Conservation (phyloP, 805 yeast species). For the Alloascoidea africana region DNA sequence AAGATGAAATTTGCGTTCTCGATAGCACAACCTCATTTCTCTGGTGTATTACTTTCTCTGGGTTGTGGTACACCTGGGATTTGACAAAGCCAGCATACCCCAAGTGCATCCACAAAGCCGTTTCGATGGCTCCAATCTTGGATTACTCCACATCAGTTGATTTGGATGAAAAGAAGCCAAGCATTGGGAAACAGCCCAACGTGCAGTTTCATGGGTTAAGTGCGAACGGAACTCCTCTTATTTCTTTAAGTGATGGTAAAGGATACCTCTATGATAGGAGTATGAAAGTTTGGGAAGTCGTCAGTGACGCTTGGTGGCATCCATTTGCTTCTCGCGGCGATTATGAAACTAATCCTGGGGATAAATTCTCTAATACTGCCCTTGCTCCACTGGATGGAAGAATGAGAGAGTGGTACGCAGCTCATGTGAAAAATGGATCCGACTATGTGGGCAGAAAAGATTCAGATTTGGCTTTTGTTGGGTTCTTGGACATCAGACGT, state of each 20-base stretch:
- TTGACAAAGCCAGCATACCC: slow-evolving; percentile 28
- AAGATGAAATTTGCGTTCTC: slow-evolving; percentile 75
- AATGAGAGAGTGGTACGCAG: too few species aligned
- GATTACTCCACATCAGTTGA: slow-evolving; percentile 56
- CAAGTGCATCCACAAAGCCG: slow-evolving; percentile 35
- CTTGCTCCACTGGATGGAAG: too few species aligned
- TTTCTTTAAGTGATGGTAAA: slow-evolving; percentile 77
- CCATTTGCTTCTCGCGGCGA: background rate
- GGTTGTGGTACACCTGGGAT: slow-evolving; percentile 84
- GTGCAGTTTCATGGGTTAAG: slow-evolving; percentile 77
- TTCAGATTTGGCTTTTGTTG: too few species aligned
- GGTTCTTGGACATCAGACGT: too few species aligned
- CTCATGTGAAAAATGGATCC: too few species aligned
- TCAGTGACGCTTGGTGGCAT: slow-evolving; percentile 93
- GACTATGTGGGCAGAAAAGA: too few species aligned
- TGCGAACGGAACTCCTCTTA: slow-evolving; percentile 55
- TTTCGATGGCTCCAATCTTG: slow-evolving; percentile 60
- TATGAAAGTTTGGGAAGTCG: slow-evolving; percentile 69
- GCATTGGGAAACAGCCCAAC: slow-evolving; percentile 29
- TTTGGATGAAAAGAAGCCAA: slow-evolving; percentile 59
- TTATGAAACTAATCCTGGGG: too few species aligned
- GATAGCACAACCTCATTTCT: slow-evolving; percentile 59
- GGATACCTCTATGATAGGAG: slow-evolving; percentile 68
- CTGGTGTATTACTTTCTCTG: slow-evolving; percentile 70
- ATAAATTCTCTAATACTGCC: too few species aligned